Conservation (phyloP, 2,329 filamentous ascomycete species). For the Monosporascus ibericus region DNA sequence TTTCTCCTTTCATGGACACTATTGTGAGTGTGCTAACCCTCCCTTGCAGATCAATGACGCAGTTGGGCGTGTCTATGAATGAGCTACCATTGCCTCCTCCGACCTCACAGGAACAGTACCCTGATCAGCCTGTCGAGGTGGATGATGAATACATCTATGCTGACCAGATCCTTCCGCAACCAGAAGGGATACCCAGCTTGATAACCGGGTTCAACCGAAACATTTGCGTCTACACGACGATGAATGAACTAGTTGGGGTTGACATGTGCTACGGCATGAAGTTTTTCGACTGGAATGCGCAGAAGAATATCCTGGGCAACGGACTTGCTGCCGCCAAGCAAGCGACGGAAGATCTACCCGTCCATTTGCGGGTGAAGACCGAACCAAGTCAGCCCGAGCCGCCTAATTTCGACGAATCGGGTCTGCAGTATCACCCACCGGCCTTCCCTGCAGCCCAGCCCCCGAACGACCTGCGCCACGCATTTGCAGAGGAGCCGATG, state of each 20-base stretch:
- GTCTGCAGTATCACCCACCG: conserved; percentile 47
- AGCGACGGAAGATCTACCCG: conserved; percentile 60
- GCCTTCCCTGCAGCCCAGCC: conserved; percentile 41
- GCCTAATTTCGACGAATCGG: conserved; percentile 32
- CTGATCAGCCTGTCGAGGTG: conserved; percentile 72
- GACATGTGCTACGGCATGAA: conserved; percentile 78
- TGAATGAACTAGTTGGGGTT: conserved; percentile 71
- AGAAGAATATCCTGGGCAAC: conserved; percentile 65
- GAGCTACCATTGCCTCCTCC: conserved; percentile 72
- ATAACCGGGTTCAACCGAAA: conserved; percentile 78
- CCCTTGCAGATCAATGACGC: conserved; percentile 60
- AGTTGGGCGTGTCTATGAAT: conserved; percentile 65
- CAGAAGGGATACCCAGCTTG: conserved; percentile 59
- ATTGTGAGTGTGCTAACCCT: conserved; percentile 7
- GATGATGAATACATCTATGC: conserved; percentile 77
- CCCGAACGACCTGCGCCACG: conserved; percentile 43
- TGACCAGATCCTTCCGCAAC: conserved; percentile 64
- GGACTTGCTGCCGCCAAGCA: conserved; percentile 65
- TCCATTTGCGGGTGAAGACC: conserved; percentile 56
- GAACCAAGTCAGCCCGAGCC: conserved; percentile 29
- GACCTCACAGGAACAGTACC: conserved; percentile 69
- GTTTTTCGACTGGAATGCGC: conserved; percentile 70
- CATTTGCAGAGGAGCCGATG: conserved; percentile 42
- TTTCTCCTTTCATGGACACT: too few relatives aligned
- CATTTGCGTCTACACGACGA: conserved; percentile 72